phyloP scores from a whole-genome alignment of 176 grass and related monocot genomes.

The Oryza glaberrima region DNA sequence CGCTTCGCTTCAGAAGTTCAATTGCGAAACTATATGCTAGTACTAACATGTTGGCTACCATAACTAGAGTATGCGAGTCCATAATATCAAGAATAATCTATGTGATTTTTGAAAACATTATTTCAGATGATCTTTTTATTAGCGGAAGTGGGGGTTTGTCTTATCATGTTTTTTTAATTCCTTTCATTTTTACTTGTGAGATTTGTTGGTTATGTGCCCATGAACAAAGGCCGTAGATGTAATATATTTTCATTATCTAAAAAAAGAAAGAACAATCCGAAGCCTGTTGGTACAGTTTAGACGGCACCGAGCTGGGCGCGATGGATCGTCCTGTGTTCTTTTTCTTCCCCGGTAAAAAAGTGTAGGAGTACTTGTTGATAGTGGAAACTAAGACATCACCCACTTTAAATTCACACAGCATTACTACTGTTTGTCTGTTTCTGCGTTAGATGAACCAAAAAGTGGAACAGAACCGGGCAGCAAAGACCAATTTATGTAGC shows the following conservation, averaged over 20 bases:
- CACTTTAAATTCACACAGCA: constrained; percentile 27
- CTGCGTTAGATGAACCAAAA: constrained; percentile 29
- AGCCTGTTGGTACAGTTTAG: not conserved
- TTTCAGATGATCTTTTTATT: too few species aligned
- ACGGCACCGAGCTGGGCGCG: not conserved
- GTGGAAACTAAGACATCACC: constrained; percentile 12
- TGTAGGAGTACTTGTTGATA: not conserved
- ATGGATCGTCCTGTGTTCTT: not conserved
- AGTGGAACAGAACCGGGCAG: not conserved
- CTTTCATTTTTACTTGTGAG: too few species aligned
- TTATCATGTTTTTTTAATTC: too few species aligned
- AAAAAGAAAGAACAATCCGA: not conserved
- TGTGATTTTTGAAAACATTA: too few species aligned
- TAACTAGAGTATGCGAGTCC: not conserved
- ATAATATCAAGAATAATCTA: too few species aligned
- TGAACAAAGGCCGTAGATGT: too few species aligned
- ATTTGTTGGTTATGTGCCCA: too few species aligned
- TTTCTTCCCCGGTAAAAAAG: not conserved
- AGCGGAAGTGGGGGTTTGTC: too few species aligned
- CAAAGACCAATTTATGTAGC: too few species aligned
- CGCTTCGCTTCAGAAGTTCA: not conserved
- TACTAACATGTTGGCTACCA: not conserved
- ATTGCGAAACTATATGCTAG: too few species aligned
- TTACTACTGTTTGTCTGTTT: not conserved
- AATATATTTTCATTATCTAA: too few species aligned